These are phyloP conservation scores for Schrenkiella parvula DNA, from an alignment of 345 rosid genomes.

Conservation along the genomic window DNA sequence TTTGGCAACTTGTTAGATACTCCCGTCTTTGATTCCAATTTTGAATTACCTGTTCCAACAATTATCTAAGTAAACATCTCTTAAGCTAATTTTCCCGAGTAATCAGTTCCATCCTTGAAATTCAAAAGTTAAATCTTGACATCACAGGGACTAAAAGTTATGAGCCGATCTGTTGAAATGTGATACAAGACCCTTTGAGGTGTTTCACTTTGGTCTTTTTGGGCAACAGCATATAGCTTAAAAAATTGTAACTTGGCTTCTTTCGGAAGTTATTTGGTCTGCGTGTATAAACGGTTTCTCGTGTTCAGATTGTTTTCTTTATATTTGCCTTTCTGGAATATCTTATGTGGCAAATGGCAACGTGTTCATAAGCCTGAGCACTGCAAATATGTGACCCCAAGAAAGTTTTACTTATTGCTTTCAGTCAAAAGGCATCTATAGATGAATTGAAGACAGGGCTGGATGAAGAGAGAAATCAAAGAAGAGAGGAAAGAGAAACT, in stretches of 20 bases:
- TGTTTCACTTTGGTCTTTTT: neutral
- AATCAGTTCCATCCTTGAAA: neutral
- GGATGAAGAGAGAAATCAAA: slow-evolving; percentile 81
- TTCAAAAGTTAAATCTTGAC: neutral
- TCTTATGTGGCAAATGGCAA: neutral
- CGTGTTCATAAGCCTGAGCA: neutral
- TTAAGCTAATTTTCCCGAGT: neutral
- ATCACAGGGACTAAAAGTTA: no score
- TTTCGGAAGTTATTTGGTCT: neutral
- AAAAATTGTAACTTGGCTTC: neutral
- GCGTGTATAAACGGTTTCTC: neutral
- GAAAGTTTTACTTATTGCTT: slow-evolving; percentile 22
- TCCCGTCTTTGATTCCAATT: neutral
- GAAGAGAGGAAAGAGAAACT: slow-evolving; percentile 75
- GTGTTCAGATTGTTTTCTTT: neutral
- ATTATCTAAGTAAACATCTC: neutral
- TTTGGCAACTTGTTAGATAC: neutral
- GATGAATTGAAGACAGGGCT: slow-evolving; percentile 64
- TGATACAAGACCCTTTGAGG: neutral
- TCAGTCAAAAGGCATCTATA: slow-evolving; percentile 79
- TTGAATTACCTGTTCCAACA: neutral
- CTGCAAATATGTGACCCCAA: neutral
- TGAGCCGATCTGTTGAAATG: neutral
- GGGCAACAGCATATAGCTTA: neutral
- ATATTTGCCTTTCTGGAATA: neutral